Base-by-base conservation (phyloP, 177 flowering plant species). In the Vitis hybrid region DNA sequence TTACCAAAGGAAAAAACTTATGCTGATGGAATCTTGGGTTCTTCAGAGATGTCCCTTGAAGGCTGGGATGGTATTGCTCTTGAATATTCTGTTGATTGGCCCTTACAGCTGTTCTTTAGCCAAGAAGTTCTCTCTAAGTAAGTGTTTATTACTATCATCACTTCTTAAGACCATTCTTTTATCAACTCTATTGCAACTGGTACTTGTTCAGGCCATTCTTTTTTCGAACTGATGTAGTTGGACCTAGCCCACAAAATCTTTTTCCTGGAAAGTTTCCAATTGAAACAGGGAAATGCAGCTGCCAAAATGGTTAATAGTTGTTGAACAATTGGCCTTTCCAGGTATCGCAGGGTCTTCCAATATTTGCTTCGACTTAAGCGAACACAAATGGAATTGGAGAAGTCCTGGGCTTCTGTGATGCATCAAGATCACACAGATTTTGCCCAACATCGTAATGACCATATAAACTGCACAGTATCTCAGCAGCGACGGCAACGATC, bases 1-100 rank as follows among this genome's bases (percentile, higher is more conserved):
- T 58, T 89, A 66, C 73, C 85, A 20, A 92, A 85, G 75, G 67
- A 83, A 68, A 89, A 81, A 78, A 69, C 79, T 67, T 66, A 76
- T 70, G 9, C 60, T 75, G 94, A 85, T 83, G 89, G 82, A 68
- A 88, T 62, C 64, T 66, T 79, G 9, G 81, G 77, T 81, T 75
- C 90, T 70, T 80, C 83, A 69, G 93, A 89, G 73, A 66, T 72
- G 66, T 82, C 88, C 51, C 76, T 88, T 69, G 98, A 94, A 88
- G 99, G 99, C 13, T 95, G 99, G 99, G 98, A 95, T 88, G 95
- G 90, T 11, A 90, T 95, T 81, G 82, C 95, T 59, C 99, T 95
- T 74, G 98, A 95, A 71, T 95, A 95, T 84, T 82, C 95, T 76
- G 84, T 95, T 75, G 97, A 94, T 81, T 96, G 99, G 98, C 99